These are phyloP conservation scores for Silene vulgaris DNA, from an alignment of 179 eudicot species.

Conservation along the genomic window DNA sequence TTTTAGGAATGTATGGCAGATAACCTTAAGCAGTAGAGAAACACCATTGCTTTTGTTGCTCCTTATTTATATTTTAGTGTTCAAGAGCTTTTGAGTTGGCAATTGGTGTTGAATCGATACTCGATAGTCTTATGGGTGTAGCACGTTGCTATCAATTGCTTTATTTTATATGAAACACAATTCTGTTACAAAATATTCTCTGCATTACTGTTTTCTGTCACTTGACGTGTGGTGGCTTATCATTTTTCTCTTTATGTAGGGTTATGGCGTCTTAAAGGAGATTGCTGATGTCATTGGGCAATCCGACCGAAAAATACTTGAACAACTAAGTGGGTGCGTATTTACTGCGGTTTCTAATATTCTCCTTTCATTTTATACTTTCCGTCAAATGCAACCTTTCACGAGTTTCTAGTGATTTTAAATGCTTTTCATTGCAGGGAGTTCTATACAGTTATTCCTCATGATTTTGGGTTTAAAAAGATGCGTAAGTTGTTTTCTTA, in stretches of 20 bases:
- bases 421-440: conserved; percentile 52
- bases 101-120: background rate
- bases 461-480: conserved; percentile 91
- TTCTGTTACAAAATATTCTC: background rate
- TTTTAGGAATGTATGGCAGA: background rate
- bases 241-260: conserved; percentile 38
- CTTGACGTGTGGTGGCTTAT: conserved; percentile 12
- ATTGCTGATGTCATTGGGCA: conserved; percentile 75
- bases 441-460: conserved; percentile 90
- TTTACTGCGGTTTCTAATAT: background rate
- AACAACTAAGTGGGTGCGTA: conserved; percentile 86
- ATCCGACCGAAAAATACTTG: conserved; percentile 53
- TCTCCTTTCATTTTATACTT: background rate
- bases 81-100: conserved; percentile 5
- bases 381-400: background rate
- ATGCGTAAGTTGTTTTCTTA: conserved; percentile 64
- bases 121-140: background rate
- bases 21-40: background rate
- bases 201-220: background rate
- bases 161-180: background rate
- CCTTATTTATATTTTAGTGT: background rate
- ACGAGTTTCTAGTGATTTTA: background rate
- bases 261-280: conserved; percentile 84
- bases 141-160: background rate
- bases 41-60: background rate